A percentile compares a stretch with the other conserved stretches of the same genome.
Conservation (phyloP, 768 basidiomycete genomes). For the Pleurotus djamor region DNA sequence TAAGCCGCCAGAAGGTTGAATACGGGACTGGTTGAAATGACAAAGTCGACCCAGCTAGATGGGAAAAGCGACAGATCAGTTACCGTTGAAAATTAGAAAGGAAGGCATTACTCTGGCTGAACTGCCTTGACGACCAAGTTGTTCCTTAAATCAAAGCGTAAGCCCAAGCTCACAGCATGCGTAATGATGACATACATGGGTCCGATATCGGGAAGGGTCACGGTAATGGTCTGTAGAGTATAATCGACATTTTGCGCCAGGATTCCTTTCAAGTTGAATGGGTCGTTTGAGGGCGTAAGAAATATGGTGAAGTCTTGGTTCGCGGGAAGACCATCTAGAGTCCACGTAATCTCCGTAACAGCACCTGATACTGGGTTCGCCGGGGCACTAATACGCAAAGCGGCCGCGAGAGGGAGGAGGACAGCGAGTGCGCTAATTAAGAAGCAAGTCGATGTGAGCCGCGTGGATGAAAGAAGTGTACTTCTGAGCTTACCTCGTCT, state of each 20-base stretch:
- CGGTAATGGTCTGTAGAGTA: not conserved
- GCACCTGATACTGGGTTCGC: constrained; percentile 1
- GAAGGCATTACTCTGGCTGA: not conserved
- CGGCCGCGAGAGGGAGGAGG: not conserved
- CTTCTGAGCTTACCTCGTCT: too few species aligned
- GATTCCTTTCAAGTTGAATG: not conserved
- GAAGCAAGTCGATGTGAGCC: too few species aligned
- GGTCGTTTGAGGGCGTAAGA: not conserved
- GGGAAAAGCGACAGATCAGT: not conserved
- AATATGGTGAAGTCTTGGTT: not conserved
- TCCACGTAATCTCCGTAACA: constrained; percentile 1
- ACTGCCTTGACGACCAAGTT: constrained; percentile 2
- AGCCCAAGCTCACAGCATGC: not conserved
- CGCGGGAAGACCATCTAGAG: not conserved
- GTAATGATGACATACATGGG: not conserved
- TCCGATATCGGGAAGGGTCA: not conserved
- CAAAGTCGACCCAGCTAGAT: constrained; percentile 1
- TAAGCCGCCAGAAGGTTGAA: not conserved
- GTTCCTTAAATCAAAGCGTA: not conserved
- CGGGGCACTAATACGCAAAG: not conserved
- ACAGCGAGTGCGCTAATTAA: not conserved
- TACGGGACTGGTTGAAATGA: not conserved
- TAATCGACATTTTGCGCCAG: constrained; percentile 1
- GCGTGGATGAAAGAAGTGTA: too few species aligned
- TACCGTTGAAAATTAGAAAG: not conserved